phyloP scores from a whole-genome alignment of 208 protist species.

The Angomonas deanei region DNA sequence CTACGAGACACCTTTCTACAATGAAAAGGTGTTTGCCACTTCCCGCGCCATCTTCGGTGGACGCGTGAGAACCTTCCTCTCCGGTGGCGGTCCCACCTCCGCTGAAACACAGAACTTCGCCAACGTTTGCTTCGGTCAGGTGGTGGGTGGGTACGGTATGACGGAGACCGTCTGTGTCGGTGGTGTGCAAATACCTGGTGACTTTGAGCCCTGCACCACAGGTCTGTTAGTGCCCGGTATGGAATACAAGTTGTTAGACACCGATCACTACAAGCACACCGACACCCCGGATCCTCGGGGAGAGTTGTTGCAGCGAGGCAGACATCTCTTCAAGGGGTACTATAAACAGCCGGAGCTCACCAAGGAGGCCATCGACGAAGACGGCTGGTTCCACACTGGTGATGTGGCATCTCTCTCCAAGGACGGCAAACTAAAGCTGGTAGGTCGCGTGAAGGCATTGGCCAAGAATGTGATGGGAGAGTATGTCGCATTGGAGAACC shows the following conservation, averaged over 20 bases:
- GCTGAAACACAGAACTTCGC: slow-evolving; percentile 74
- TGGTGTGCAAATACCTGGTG: slow-evolving; percentile 37
- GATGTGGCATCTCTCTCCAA: slow-evolving; percentile 61
- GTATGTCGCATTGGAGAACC: slow-evolving; percentile 85
- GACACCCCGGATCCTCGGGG: slow-evolving; percentile 57
- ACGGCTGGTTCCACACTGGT: slow-evolving; percentile 88
- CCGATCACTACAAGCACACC: slow-evolving; percentile 76
- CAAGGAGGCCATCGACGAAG: slow-evolving; percentile 60
- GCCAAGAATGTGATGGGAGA: slow-evolving; percentile 89
- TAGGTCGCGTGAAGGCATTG: slow-evolving; percentile 90
- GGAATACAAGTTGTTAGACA: slow-evolving; percentile 89
- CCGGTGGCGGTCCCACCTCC: slow-evolving; percentile 78
- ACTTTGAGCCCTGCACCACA: slow-evolving; percentile 34
- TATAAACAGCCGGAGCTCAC: slow-evolving; percentile 87
- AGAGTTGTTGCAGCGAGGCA: slow-evolving; percentile 76
- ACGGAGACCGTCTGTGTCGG: slow-evolving; percentile 80
- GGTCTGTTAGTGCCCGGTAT: slow-evolving; percentile 43
- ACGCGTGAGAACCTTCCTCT: slow-evolving; percentile 41
- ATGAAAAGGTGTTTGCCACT: slow-evolving; percentile 56
- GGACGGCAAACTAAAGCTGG: slow-evolving; percentile 55
- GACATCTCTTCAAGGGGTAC: slow-evolving; percentile 86
- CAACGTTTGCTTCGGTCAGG: slow-evolving; percentile 34
- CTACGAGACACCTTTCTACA: slow-evolving; percentile 52
- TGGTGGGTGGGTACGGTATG: slow-evolving; percentile 82
- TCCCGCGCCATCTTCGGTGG: slow-evolving; percentile 61